phyloP scores from a whole-genome alignment of 2,329 filamentous ascomycete species.

The Colletotrichum sp. region DNA sequence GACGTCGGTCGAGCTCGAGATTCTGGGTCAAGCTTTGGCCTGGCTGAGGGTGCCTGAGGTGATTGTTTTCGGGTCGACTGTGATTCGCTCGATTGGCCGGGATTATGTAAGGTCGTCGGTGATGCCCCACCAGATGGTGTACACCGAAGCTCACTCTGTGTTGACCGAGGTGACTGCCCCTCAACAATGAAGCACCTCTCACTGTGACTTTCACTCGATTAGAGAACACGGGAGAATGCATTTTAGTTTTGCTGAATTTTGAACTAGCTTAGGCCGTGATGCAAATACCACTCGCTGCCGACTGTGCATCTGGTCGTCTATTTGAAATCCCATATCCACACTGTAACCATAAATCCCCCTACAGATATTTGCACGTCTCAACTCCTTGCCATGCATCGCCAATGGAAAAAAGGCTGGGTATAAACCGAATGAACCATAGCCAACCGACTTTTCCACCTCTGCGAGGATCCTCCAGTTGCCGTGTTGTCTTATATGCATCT shows the following conservation, averaged over 20 bases:
- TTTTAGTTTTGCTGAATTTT: background rate
- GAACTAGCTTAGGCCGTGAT: background rate
- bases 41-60: conserved; percentile 2
- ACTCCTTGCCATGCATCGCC: conserved; percentile 25
- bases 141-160: background rate
- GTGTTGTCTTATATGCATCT: background rate
- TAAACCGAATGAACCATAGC: conserved; percentile 22
- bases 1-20: conserved; percentile 10
- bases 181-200: background rate
- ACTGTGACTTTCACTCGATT: background rate
- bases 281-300: background rate
- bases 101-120: background rate
- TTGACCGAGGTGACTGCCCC: background rate
- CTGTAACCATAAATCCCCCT: conserved; percentile 3
- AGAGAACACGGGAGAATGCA: background rate
- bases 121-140: background rate
- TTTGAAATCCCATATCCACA: background rate
- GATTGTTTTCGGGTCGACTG: conserved; percentile 5
- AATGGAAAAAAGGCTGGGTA: conserved; percentile 21
- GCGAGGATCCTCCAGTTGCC: background rate
- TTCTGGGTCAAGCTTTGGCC: conserved; percentile 15
- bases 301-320: background rate
- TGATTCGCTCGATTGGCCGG: conserved; percentile 16
- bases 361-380: conserved; percentile 18
- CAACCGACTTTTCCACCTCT: conserved; percentile 10